Conservation (phyloP, 768 basidiomycete species). For the Chiua virens region DNA sequence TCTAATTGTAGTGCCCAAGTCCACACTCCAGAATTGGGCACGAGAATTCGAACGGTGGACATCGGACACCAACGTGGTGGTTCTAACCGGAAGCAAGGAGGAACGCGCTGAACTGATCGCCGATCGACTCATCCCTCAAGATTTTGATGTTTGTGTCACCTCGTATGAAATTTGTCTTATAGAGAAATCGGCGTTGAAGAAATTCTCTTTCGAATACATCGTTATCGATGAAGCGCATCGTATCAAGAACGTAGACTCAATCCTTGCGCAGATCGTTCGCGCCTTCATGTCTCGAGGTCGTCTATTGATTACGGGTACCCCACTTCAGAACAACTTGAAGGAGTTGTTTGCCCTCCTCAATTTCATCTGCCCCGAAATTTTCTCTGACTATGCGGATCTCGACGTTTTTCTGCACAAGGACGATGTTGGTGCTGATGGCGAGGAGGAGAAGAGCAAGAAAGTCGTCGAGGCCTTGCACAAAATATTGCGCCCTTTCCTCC, state of each 20-base stretch:
- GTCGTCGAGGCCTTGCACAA: conserved; percentile 98
- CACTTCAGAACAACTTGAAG: conserved; percentile 94
- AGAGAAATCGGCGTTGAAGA: conserved; percentile 89
- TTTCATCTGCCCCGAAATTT: conserved; percentile 97
- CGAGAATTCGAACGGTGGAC: conserved; percentile 94
- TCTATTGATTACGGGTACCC: conserved; percentile 94
- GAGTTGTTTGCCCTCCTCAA: conserved; percentile 91
- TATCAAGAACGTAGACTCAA: conserved; percentile 98
- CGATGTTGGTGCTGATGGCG: conserved; percentile 58
- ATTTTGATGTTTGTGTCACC: conserved; percentile 94
- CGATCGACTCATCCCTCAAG: conserved; percentile 74
- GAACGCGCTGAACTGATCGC: conserved; percentile 84
- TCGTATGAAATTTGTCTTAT: conserved; percentile 97
- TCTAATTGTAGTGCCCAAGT: conserved; percentile 97
- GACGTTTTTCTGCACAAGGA: conserved; percentile 95
- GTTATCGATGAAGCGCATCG: conserved; percentile 98
- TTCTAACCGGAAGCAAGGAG: conserved; percentile 86
- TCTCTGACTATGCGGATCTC: conserved; percentile 86
- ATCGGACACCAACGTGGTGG: conserved; percentile 78
- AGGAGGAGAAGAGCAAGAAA: conserved; percentile 85
- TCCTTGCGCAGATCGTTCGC: conserved; percentile 92
- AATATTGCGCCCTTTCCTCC: conserved; percentile 91
- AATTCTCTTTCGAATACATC: conserved; percentile 97
- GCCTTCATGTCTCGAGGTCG: conserved; percentile 86
- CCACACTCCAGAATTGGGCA: conserved; percentile 95